A percentile compares a stretch with the other conserved stretches of the same genome.
Evolutionary conservation across 331 rosid species (phyloP).

Genomic region (Phaseolus coccineus): DNA sequence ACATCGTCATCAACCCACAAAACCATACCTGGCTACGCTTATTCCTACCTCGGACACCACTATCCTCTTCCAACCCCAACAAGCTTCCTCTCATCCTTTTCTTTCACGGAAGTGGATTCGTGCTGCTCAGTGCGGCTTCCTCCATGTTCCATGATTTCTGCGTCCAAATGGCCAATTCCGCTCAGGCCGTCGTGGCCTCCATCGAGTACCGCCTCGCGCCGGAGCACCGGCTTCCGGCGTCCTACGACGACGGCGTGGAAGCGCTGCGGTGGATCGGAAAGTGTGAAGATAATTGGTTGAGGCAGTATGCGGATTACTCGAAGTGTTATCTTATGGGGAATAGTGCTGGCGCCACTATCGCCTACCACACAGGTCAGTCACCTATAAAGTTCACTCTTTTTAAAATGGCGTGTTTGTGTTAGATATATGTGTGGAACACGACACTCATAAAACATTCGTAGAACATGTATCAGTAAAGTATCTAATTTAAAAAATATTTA

Average conservation of each 20-base stretch:
- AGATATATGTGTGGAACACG: no score
- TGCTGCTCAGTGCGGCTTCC: conserved; percentile 25
- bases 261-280: conserved; percentile 48
- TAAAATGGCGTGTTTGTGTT: no score
- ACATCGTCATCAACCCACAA: conserved; percentile 46
- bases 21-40: conserved; percentile 51
- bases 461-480: no score
- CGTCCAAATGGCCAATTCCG: neutral
- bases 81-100: conserved; percentile 51
- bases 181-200: conserved; percentile 45
- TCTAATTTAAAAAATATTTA: no score
- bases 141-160: conserved; percentile 47
- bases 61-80: neutral
- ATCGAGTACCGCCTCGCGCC: conserved; percentile 60
- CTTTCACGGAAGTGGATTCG: conserved; percentile 53
- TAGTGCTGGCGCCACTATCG: conserved; percentile 62
- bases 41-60: conserved; percentile 46
- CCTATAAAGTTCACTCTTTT: no score
- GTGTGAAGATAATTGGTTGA: conserved; percentile 49
- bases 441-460: no score
- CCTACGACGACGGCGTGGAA: conserved; percentile 51
- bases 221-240: conserved; percentile 57
- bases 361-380: conserved; percentile 42
- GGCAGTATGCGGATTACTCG: conserved; percentile 38
- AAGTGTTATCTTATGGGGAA: conserved; percentile 49